Evolutionary conservation across 2,329 filamentous ascomycete species (phyloP), one percentile per base, ranked within the genome.

Genomic region (Venturiaceae sp.): DNA sequence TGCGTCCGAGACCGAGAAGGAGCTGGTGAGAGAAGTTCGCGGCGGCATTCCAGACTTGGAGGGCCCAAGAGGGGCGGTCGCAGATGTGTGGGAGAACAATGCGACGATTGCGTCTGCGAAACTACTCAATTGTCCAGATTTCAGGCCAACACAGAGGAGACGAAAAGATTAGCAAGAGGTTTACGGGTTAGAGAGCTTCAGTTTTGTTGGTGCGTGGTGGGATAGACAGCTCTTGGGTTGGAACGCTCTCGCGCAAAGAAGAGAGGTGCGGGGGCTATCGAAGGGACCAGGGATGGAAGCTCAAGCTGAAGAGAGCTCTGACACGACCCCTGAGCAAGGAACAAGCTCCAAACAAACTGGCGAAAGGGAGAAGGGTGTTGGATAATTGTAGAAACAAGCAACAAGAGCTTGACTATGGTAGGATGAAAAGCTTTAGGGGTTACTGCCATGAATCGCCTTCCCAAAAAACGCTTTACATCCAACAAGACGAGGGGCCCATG

Each of bases 1-100:
- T 73, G 87, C 83, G 79, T 96, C 90, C 68, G 89, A 89, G 68
- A 95, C 88, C 65, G 90, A 92, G 74, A 96, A 96, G 64, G 90
- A 94, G 70, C 88, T 90, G 63, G 89, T 94, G 70, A 95, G 81
- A 65, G 89, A 86, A 68, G 88, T 84, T 81, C 90, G 85, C 70
- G 90, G 90, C 77, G 92, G 91, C 92, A 96, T 96, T 85, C 33
- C 69, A 85, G 54, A 76, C 84, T 60, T 82, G 79, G 8, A 82
- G 85, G 63, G 77, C 79, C 64, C 84, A 84, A 66, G 81, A 53
- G 44, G 30, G 52, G 32, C 52, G 28, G 32, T 53, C 52, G 30
- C 34, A 37, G 30, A n/a, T 7, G 19, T 23, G 52, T n/a, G 44
- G 44, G 11, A 30, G 44, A 50, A 30, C 44, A 50, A 50, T 50